Evolutionary conservation across 108 stramenopile genomes (phyloP).

Genomic region (Nannochloropsis salina): DNA sequence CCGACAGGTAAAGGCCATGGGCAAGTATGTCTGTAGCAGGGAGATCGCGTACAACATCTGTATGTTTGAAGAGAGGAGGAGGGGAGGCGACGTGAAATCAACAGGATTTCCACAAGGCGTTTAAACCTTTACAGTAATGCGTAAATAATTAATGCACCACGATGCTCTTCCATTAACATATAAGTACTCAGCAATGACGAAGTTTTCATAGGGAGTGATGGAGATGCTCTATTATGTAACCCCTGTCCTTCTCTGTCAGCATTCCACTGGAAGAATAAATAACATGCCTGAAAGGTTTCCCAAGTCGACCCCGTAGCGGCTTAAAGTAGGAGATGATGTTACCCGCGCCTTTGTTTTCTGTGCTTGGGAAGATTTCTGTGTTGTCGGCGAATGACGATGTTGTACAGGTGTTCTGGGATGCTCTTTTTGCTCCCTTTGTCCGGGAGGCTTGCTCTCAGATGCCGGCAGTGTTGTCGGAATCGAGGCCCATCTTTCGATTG

Average conservation of each 20-base stretch:
- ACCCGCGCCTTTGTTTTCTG: neutral
- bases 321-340: neutral
- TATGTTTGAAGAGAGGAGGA: neutral
- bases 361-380: neutral
- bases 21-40: neutral
- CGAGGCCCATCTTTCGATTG: too few relatives aligned
- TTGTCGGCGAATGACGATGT: neutral
- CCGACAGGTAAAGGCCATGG: neutral
- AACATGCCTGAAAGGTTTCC: neutral
- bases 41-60: conserved; percentile 6
- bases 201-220: too few relatives aligned
- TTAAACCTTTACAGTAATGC: too few relatives aligned
- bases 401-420: neutral
- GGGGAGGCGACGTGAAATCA: too few relatives aligned
- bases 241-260: neutral
- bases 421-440: neutral
- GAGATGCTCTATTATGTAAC: too few relatives aligned
- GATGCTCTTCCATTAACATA: too few relatives aligned
- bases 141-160: too few relatives aligned
- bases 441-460: too few relatives aligned
- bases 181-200: too few relatives aligned
- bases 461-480: too few relatives aligned
- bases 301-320: neutral
- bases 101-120: too few relatives aligned
- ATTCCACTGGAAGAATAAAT: neutral